Evolutionary conservation across 305 asterid genomes (phyloP).

Genomic region (Fraxinus dipetala): DNA sequence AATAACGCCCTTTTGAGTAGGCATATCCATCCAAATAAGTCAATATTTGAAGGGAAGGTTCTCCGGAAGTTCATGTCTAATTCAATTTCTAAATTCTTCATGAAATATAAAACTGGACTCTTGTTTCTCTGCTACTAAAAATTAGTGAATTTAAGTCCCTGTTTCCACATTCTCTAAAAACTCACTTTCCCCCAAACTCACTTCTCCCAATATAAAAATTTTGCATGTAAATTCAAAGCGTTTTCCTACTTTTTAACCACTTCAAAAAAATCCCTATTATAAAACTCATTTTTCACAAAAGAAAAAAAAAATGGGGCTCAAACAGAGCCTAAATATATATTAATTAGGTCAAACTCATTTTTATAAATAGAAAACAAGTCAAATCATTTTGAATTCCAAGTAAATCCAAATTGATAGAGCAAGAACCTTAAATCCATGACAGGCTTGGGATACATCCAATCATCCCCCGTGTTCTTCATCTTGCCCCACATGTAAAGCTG

Average conservation of each 20-base stretch:
- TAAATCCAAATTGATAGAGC: conserved; percentile 22
- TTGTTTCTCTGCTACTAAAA: neutral
- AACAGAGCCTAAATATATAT: neutral
- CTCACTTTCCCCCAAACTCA: neutral
- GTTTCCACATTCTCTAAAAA: neutral
- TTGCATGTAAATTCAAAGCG: neutral
- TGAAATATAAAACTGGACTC: neutral
- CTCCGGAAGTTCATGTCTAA: neutral
- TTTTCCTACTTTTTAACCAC: neutral
- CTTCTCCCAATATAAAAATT: neutral
- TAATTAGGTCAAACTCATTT: neutral
- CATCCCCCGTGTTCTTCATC: conserved; percentile 90
- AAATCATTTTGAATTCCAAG: neutral
- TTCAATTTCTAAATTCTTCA: conserved; percentile 3
- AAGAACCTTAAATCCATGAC: conserved; percentile 89
- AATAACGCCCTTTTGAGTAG: neutral
- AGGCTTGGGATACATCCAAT: conserved; percentile 99
- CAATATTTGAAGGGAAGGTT: neutral
- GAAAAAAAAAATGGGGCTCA: neutral
- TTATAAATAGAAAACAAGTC: neutral
- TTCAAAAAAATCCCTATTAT: neutral
- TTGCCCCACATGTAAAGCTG: conserved; percentile 99
- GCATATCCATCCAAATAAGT: neutral
- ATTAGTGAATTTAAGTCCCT: neutral
- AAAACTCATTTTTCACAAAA: neutral